Percentiles rank a stretch among this genome's conserved stretches.
Evolutionary conservation across 2,329 filamentous ascomycete species (phyloP).

Genomic region (Apiospora sp.): DNA sequence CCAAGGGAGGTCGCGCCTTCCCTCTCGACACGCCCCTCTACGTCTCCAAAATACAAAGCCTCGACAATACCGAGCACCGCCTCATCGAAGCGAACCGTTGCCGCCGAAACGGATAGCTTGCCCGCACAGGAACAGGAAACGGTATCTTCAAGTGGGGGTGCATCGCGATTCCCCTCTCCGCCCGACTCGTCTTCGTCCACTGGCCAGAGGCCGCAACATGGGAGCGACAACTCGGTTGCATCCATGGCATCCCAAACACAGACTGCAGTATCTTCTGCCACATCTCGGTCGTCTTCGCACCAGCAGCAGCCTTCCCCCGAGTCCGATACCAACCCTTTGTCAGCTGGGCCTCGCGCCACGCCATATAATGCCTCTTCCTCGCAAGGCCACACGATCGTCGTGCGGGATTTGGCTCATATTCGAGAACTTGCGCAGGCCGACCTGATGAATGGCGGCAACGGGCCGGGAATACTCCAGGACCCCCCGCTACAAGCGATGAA

Average conservation of each 20-base stretch:
- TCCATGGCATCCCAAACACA: slow-evolving; percentile 58
- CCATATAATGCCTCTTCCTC: slow-evolving; percentile 48
- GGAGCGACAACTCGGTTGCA: slow-evolving; percentile 44
- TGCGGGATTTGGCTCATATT: slow-evolving; percentile 90
- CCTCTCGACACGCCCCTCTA: slow-evolving; percentile 37
- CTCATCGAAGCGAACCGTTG: slow-evolving; percentile 38
- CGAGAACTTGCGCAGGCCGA: slow-evolving; percentile 87
- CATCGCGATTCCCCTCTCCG: slow-evolving; percentile 61
- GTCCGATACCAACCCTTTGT: slow-evolving; percentile 37
- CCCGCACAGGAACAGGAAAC: slow-evolving; percentile 29
- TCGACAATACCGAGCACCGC: slow-evolving; percentile 35
- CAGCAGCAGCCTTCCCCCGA: slow-evolving; percentile 42
- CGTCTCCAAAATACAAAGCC: slow-evolving; percentile 35
- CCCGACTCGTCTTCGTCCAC: slow-evolving; percentile 58
- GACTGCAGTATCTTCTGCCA: slow-evolving; percentile 35
- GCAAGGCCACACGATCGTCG: slow-evolving; percentile 70
- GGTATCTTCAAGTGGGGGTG: slow-evolving; percentile 47
- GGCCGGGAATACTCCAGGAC: slow-evolving; percentile 58
- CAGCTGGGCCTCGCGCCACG: slow-evolving; percentile 35
- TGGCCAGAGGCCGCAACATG: slow-evolving; percentile 50
- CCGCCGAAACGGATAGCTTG: neutral
- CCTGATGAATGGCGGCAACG: slow-evolving; percentile 61
- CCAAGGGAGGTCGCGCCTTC: slow-evolving; percentile 37
- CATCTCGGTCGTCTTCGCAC: slow-evolving; percentile 35
- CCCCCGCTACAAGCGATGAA: slow-evolving; percentile 64